phyloP scores from a whole-genome alignment of 805 yeast genomes.

The Yarrowia porcina region DNA sequence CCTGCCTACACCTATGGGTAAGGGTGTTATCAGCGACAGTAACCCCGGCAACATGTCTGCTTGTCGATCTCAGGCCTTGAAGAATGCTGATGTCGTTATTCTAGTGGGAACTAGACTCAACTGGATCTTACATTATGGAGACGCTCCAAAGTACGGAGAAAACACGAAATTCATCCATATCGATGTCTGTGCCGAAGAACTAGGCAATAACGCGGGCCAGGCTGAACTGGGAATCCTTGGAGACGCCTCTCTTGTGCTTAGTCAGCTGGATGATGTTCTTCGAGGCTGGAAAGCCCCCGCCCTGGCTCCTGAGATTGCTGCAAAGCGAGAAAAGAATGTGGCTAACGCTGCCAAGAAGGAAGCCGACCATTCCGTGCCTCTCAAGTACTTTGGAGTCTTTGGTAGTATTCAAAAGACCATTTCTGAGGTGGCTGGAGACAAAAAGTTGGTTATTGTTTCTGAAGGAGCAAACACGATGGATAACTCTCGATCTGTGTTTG shows the following conservation, averaged over 20 bases:
- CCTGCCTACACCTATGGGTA: slow-evolving; percentile 77
- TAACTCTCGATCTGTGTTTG: slow-evolving; percentile 59
- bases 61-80: slow-evolving; percentile 60
- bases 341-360: slow-evolving; percentile 38
- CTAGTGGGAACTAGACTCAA: slow-evolving; percentile 65
- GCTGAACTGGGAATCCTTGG: slow-evolving; percentile 51
- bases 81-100: slow-evolving; percentile 55
- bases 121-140: slow-evolving; percentile 72
- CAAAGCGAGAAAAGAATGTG: slow-evolving; percentile 36
- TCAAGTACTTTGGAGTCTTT: slow-evolving; percentile 56
- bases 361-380: slow-evolving; percentile 31
- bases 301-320: slow-evolving; percentile 35
- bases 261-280: slow-evolving; percentile 39
- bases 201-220: slow-evolving; percentile 47
- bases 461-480: slow-evolving; percentile 85
- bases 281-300: slow-evolving; percentile 40
- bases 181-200: slow-evolving; percentile 52
- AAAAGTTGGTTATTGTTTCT: slow-evolving; percentile 47
- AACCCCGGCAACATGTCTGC: slow-evolving; percentile 38
- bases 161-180: slow-evolving; percentile 55
- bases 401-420: slow-evolving; percentile 46
- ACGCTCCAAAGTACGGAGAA: slow-evolving; percentile 49
- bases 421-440: slow-evolving; percentile 29
- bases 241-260: slow-evolving; percentile 47
- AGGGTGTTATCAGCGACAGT: slow-evolving; percentile 60